Base-by-base conservation (phyloP, 2,329 filamentous ascomycete genomes). In the Aspergillus hiratsukae region DNA sequence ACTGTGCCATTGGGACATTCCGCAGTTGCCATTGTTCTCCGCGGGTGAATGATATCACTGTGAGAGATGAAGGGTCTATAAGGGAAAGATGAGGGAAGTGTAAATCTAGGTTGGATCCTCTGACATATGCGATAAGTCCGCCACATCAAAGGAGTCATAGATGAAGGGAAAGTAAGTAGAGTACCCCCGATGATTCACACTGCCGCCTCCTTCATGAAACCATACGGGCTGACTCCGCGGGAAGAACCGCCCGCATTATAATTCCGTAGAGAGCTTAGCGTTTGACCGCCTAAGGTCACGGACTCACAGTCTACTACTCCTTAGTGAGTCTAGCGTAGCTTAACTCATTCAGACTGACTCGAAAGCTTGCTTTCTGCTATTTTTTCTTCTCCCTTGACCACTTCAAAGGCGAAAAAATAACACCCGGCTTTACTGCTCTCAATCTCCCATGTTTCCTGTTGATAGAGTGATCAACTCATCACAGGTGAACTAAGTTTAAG, bases 1-100 rank as follows among this genome's bases (percentile, higher is more conserved):
- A 61, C 58, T 49, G 63, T 59, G 51, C 59, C 63, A 50, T 58
- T 48, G 40, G 51, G 40, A 46, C 50, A 51, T 49, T 28, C 58
- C 28, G 59, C 51, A 25, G 53, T 60, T 21, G 67, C 51, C 57
- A 67, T 66, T 52, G 65, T 64, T 60, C 62, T 63, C 27, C 49
- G 61, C 27, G 31, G 40, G 31, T 17, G 31, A 17, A 37, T 37
- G 31, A 37, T 7, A n/a, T n/a, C 40, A 52, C 51, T 56, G 35
- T 35, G 49, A 41, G 25, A 19, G 49, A 45, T 54, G 9, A 46
- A 52, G 29, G 41, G 45, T 4, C 48, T 35, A 49, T 28, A 52
- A 43, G 25, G 41, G 11, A 28, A 19, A 29, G 41, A 48, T 28
- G 48, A 41, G 27, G 49, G 49, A 14, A 46, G 19, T 21, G 10